Base-by-base conservation (phyloP, 2,329 filamentous ascomycete genomes). In the Dendrostoma leiphaemia region DNA sequence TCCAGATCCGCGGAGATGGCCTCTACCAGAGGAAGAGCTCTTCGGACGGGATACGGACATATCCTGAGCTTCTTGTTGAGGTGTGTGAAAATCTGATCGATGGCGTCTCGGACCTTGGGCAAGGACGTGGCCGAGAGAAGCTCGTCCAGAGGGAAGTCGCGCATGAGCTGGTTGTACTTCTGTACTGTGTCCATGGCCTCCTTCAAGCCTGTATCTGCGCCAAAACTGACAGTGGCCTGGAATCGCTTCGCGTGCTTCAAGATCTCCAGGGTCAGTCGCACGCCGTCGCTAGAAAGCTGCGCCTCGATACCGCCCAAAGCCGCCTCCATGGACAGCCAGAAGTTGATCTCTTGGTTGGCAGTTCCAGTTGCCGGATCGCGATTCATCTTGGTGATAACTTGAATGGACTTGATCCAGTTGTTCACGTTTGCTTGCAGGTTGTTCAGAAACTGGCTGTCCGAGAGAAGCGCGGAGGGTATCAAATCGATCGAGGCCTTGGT, bases 121-220 rank as follows among this genome's bases (percentile, higher is more conserved):
- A 99, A 74, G 1, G 92, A 93, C 0, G 92, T 95, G 1, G 94
- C 92, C 15, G 94, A 96, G 17, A 97, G 81, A 26, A 99, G 76
- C 69, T 99, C 94, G 67, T 97, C 93, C 31, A 99, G 79, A 0
- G 94, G 94, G 60, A 99, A 97, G 69, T 99, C 95, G 59, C 94
- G 88, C 90, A 99, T 97, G 23, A 99, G 82, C 74, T 96, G 90
- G 69, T 99, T 99, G 78, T 97, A 99, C 72, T 97, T 97, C 71
- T 96, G 91, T 44, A 99, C 95, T 68, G 90, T 89, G 59, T 99
- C 94, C 70, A 92, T 94, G 23, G 91, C 91, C 72, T 99, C 94
- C 71, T 96, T 96, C 68, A 99, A 73, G 3, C 94, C 93, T 32
- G 94, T 99, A 71, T 99, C 95, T 2, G 94, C 90, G 32, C 88